Percentiles rank a stretch among this genome's conserved stretches.
These are phyloP conservation scores for Daedaleopsis sinensis DNA, from an alignment of 768 basidiomycete genomes.

Conservation along the genomic window DNA sequence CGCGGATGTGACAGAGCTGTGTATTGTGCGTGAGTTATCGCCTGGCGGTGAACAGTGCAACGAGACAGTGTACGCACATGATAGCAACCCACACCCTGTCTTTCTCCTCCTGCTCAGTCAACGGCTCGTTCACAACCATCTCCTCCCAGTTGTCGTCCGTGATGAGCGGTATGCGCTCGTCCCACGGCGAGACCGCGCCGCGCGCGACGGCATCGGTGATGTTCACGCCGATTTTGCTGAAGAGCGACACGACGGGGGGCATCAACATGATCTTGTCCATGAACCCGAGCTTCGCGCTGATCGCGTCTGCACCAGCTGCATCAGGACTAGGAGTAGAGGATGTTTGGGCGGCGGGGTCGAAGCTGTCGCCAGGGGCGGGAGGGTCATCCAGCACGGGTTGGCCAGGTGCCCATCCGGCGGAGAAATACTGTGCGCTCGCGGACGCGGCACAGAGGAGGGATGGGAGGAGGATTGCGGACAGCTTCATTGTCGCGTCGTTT, in stretches of 20 bases:
- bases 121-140: constrained; percentile 67
- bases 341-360: constrained; percentile 9
- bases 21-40: constrained; percentile 1
- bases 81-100: constrained; percentile 77
- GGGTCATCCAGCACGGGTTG: constrained; percentile 45
- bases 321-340: neutral
- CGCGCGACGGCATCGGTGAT: constrained; percentile 56
- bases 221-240: constrained; percentile 69
- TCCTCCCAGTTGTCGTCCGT: constrained; percentile 82
- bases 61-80: constrained; percentile 53
- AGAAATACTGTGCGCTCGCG: constrained; percentile 72
- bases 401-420: constrained; percentile 80
- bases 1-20: constrained; percentile 59
- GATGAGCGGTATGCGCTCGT: constrained; percentile 73
- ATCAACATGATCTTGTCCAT: constrained; percentile 47
- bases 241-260: constrained; percentile 55
- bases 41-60: neutral
- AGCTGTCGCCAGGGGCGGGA: constrained; percentile 5
- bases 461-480: constrained; percentile 37
- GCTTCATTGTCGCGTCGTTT: constrained; percentile 52
- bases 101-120: constrained; percentile 62
- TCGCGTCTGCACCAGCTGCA: constrained; percentile 1
- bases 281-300: neutral
- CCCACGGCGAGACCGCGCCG: constrained; percentile 52
- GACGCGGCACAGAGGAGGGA: constrained; percentile 37